Evolutionary conservation across 306 rosid species (phyloP), one percentile per base, ranked within the genome.

Genomic region (Lathyrus aphaca): DNA sequence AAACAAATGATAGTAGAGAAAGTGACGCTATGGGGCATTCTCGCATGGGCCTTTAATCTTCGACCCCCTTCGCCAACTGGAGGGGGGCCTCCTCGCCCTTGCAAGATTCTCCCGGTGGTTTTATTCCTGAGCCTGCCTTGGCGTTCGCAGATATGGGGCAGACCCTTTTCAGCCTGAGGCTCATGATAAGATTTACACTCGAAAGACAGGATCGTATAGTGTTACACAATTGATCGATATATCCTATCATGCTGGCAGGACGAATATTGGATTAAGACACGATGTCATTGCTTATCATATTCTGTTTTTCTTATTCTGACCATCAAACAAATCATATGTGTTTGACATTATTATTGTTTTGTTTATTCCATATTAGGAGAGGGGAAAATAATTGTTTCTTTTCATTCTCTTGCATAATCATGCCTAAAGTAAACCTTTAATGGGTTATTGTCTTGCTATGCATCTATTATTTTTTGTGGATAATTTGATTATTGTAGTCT

Each of bases 401-500:
- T 69, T 66, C 46, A 43, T 15, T 62, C 17, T 27, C 45, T 15
- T 66, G 8, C 30, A 9, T 45, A 73, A 64, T 46, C 64, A 48
- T 66, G 14, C 44, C 46, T 40, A 42, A 35, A 18, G 58, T 29
- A 6, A 42, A 40, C 32, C 19, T 66, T 48, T 43, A 11, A 14
- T 58, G 37, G 65, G 25, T 45, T 19, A 10, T 10, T 43, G 17
- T 15, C 50, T 53, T 12, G 40, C 49, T 40, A 35, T 66, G 16
- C 38, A 29, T 35, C 68, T 62, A 21, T 67, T 14, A 17, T 51
- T 43, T 46, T 21, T 13, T 59, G 10, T 13, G 40, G 37, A 37
- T 40, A 42, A 80, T 70, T 49, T 69, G 46, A 55, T 68, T 40
- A 66, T 65, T 60, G 51, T 55, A 32, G 32, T 77, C 53, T 69